Evolutionary conservation across 208 protist genomes (phyloP), one percentile per base, ranked within the genome.

Genomic region (Leishmania gerbilli): DNA sequence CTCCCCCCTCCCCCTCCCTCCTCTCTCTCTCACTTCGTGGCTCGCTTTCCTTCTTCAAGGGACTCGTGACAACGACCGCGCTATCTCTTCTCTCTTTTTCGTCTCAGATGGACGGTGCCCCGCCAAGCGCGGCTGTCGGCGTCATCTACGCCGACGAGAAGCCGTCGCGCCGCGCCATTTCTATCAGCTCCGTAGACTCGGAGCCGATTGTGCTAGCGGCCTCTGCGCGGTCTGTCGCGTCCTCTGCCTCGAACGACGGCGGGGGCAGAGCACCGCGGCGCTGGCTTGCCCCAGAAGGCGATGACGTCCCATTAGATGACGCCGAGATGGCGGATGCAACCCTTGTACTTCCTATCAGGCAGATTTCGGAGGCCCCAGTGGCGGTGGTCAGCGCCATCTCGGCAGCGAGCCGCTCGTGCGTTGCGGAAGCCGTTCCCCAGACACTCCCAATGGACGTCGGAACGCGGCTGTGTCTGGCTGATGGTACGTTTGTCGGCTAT

Each of bases 151-250:
- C 78, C 17, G 85, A 90, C 64, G 78, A 90, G 9, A 82, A 86
- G 62, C 88, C 89, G 17, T 67, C 77, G 3, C 83, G 86, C 34
- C 77, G 84, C 17, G 72, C 79, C 19, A 89, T 96, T 19, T 96
- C 92, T n/a, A 90, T 97, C 76, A 96, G 92, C 82, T 97, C 94
- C 34, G 87, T 90, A 1, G 94, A 97, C 81, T 95, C 92, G 1
- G 92, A 97, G 67, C 92, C 92, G 0, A 86, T 97, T 19, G 60
- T 65, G 55, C 82, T 78, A 24, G 77, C 37, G n/a, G 83, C 85
- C 27, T 87, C 77, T 15, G 69, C 71, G 40, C 60, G 55, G 1
- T 84, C 83, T n/a, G 87, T 60, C 1, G 72, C 53, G 27, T 79
- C 71, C 71, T 82, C 74, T 3, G 27, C 27, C 2, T 88, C 83